A percentile compares a stretch with the other conserved stretches of the same genome.
Evolutionary conservation across 2,329 filamentous ascomycete species (phyloP).

Genomic region (Pseudogymnoascus verrucosus): DNA sequence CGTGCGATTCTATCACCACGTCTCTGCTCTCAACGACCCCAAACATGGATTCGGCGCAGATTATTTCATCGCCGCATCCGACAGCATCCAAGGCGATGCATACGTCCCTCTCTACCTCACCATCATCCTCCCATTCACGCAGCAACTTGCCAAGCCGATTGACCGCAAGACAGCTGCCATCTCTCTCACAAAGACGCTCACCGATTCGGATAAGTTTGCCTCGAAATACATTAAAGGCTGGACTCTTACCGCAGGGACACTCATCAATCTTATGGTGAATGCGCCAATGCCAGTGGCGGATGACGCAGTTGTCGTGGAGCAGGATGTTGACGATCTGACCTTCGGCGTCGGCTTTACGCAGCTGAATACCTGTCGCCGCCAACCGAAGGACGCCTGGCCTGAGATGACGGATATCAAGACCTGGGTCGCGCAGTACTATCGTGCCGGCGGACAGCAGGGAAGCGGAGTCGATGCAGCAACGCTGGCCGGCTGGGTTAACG

Average conservation of each 20-base stretch:
- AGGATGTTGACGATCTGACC: slow-evolving; percentile 87
- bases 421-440: slow-evolving; percentile 55
- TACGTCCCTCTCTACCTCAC: slow-evolving; percentile 80
- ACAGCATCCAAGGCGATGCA: slow-evolving; percentile 68
- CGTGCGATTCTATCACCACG: slow-evolving; percentile 87
- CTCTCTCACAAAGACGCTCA: slow-evolving; percentile 85
- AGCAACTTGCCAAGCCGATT: slow-evolving; percentile 76
- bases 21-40: slow-evolving; percentile 57
- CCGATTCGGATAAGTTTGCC: slow-evolving; percentile 77
- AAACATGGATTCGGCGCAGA: slow-evolving; percentile 83
- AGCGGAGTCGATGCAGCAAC: neutral
- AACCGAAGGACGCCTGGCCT: slow-evolving; percentile 71
- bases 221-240: slow-evolving; percentile 80
- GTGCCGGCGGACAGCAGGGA: neutral
- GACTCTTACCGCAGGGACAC: slow-evolving; percentile 80
- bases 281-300: slow-evolving; percentile 62
- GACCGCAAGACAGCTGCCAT: slow-evolving; percentile 93
- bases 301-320: slow-evolving; percentile 73
- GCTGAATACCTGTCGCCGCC: slow-evolving; percentile 79
- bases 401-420: slow-evolving; percentile 69
- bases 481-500: neutral
- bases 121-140: slow-evolving; percentile 81
- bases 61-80: slow-evolving; percentile 80
- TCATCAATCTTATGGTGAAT: slow-evolving; percentile 83
- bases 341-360: slow-evolving; percentile 94